Evolutionary conservation across 371 early-diverging fungal species (phyloP).

Genomic region (Mortierella sp.): DNA sequence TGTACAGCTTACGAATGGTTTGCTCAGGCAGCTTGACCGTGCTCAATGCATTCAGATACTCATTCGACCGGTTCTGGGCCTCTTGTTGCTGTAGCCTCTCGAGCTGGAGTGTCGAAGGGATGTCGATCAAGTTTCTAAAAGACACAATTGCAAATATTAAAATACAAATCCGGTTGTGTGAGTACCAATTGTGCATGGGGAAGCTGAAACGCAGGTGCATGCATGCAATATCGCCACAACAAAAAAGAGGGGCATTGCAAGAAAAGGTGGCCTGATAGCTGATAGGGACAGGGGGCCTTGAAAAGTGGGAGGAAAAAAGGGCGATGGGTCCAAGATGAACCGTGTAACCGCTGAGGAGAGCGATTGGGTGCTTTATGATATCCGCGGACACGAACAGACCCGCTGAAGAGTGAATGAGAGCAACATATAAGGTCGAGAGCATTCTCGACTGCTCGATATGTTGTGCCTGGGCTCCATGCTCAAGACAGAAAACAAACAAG

Average conservation of each 20-base stretch:
- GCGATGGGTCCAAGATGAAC: conserved; percentile 4
- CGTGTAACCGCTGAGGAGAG: neutral
- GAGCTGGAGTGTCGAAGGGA: conserved; percentile 35
- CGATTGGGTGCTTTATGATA: conserved; percentile 11
- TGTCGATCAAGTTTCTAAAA: conserved; percentile 34
- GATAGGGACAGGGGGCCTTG: neutral
- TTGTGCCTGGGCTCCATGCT: neutral
- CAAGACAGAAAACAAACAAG: conserved; percentile 3
- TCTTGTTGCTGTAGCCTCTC: conserved; percentile 39
- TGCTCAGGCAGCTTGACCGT: conserved; percentile 43
- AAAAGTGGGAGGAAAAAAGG: neutral
- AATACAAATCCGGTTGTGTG: neutral
- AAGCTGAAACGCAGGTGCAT: no score
- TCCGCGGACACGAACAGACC: conserved; percentile 2
- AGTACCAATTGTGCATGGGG: neutral
- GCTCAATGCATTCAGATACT: conserved; percentile 28
- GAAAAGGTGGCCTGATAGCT: neutral
- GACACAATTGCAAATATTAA: neutral
- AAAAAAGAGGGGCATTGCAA: neutral
- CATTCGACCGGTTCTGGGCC: conserved; percentile 34
- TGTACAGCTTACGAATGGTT: conserved; percentile 33
- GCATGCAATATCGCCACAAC: no score
- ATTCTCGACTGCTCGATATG: neutral
- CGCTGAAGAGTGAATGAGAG: neutral
- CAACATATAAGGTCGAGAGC: neutral